Percentiles rank a stretch among this genome's conserved stretches.
These are phyloP conservation scores for sorghum (Sorghum bicolor) DNA, from an alignment of 176 grass and related monocot species.

Conservation along the genomic window Sorghum_bicolor_NCBIv3 NC_012870.2:80344501-80345000, in stretches of 20 bases:
- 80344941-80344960: no score
- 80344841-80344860: neutral
- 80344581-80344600: slow-evolving; percentile 12
- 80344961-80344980: no score
- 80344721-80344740: neutral
- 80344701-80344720: slow-evolving; percentile 22
- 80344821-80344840: neutral
- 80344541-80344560: neutral
- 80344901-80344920: no score
- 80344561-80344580: neutral
- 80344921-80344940: no score
- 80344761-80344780: neutral
- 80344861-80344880: neutral
- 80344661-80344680: neutral
- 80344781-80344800: neutral
- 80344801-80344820: neutral
- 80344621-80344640: neutral
- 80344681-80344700: neutral
- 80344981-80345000: no score
- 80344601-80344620: neutral
- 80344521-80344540: neutral
- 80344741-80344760: neutral
- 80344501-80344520: neutral
- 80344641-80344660: neutral
- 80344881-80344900: neutral